Evolutionary conservation across 2,329 filamentous ascomycete genomes (phyloP), one percentile per base, ranked within the genome.

Genomic region (Colletotrichum echinochloae): DNA sequence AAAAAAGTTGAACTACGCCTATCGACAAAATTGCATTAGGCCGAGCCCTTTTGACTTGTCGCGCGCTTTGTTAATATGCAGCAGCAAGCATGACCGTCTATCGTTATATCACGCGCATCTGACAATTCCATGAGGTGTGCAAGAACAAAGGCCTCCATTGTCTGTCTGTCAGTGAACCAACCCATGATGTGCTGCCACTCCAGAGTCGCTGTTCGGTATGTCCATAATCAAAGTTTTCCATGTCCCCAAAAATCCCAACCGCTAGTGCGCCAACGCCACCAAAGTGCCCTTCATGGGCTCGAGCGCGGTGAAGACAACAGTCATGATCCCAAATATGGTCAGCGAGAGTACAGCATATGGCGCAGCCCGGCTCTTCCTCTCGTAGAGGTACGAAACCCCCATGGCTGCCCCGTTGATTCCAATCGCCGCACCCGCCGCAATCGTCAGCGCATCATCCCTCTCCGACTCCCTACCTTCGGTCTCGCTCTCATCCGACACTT

Each of bases 371-470:
- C 84, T 88, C 63, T 80, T 81, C 9, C 81, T 82, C 76, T 89
- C 86, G 66, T 89, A 88, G 18, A 89, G 79, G 70, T 88, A 86
- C 0, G 87, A 83, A 0, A 88, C 87, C 2, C 88, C 88, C 86
- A 90, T 88, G 4, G 88, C 88, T 0, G 87, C 87, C 1, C 86
- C 86, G 72, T 89, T 90, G 79, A 89, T 84, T 3, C 88, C 88
- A 59, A 89, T 82, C 0, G 86, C 81, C 44, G 87, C 81, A 44
- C 87, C 88, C 0, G 84, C 80, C 0, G 86, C 86, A 2, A 89
- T 82, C 0, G 80, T 83, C 2, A 76, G 66, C 0, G 83, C 76
- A 63, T 81, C 79, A 23, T 79, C 78, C 30, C 16, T 39, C 14
- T 6, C 9, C 26, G 6, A 26, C 2, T 65, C 37, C 14, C 60